Evolutionary conservation across 768 basidiomycete species (phyloP).

Genomic region (Cyclocybe cylindracea): DNA sequence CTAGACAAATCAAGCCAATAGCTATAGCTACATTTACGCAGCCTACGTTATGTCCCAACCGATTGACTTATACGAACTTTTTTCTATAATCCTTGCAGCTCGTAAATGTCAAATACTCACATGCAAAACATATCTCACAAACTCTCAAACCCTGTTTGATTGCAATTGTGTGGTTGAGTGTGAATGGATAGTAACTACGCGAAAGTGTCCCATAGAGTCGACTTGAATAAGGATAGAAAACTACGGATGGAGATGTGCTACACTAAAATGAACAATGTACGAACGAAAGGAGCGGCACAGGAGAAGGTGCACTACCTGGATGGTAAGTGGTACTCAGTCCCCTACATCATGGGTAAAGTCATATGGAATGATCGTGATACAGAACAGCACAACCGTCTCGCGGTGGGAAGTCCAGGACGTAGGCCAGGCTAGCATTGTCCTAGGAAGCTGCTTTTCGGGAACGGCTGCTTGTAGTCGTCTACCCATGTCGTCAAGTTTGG

Average conservation of each 20-base stretch:
- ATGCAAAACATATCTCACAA: conserved; percentile 1
- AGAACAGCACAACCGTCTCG: no score
- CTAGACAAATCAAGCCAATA: neutral
- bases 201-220: neutral
- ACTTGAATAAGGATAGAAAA: neutral
- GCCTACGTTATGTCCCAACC: neutral
- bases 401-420: neutral
- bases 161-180: neutral
- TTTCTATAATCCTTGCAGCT: no score
- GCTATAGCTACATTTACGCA: neutral
- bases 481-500: conserved; percentile 79
- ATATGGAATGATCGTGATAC: neutral
- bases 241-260: no score
- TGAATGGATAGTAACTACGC: neutral
- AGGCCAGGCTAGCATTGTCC: conserved; percentile 49
- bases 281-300: no score
- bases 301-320: neutral
- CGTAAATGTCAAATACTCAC: neutral
- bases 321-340: neutral
- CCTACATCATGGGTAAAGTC: neutral
- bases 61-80: neutral
- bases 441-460: conserved; percentile 67
- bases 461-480: conserved; percentile 60
- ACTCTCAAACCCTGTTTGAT: conserved; percentile 8
- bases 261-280: no score